A percentile compares a stretch with the other conserved stretches of the same genome.
Conservation (phyloP, 1,284 basidiomycete species). For the Xerocomus cyaneibrunnescens region DNA sequence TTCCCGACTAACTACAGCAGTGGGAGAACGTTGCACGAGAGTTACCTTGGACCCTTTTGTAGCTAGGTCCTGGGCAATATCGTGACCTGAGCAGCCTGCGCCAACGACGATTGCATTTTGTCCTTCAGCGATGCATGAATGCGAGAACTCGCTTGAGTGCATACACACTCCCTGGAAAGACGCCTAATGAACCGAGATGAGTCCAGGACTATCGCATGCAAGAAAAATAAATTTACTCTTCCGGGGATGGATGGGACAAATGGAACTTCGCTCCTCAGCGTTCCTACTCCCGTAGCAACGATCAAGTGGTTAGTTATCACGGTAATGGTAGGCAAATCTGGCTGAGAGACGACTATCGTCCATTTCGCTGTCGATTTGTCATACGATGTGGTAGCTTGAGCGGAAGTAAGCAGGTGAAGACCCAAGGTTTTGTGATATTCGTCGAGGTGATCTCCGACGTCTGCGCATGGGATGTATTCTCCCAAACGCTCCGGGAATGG, state of each 20-base stretch:
- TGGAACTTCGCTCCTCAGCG: constrained; percentile 5
- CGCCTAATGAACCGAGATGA: background rate
- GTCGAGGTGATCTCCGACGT: too few species aligned
- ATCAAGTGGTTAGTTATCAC: constrained; percentile 10
- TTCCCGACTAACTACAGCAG: constrained; percentile 14
- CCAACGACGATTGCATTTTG: constrained; percentile 6
- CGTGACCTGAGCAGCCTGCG: constrained; percentile 11
- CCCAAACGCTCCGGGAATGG: constrained; percentile 12
- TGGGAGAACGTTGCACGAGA: constrained; percentile 17
- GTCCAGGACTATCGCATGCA: background rate
- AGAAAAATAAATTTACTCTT: background rate
- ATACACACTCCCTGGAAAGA: constrained; percentile 1
- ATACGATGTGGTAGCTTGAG: constrained; percentile 2
- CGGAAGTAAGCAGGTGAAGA: constrained; percentile 10
- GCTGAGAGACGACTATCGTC: background rate
- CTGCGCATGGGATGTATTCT: too few species aligned
- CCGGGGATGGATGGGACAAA: constrained; percentile 5
- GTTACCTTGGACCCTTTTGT: constrained; percentile 3
- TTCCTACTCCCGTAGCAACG: constrained; percentile 13
- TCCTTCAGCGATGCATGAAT: background rate
- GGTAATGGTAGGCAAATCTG: background rate
- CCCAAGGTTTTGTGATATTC: too few species aligned
- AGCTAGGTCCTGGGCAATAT: constrained; percentile 18
- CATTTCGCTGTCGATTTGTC: constrained; percentile 6
- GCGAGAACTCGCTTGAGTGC: constrained; percentile 14